Percentiles rank a stretch among this genome's conserved stretches.
Conservation (phyloP, 306 rosid genomes). For the Casuarina glauca region DNA sequence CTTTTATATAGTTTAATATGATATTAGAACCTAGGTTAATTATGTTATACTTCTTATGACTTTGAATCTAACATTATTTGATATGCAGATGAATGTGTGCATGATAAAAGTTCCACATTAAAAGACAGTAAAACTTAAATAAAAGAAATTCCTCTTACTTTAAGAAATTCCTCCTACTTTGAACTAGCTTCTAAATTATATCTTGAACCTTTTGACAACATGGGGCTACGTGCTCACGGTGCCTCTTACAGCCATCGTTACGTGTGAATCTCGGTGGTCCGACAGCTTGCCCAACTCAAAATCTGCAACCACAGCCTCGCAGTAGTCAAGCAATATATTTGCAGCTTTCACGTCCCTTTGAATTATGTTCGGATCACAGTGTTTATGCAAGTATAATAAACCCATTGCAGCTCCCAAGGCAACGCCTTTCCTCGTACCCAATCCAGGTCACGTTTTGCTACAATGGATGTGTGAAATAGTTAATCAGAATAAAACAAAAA, state of each 20-base stretch:
- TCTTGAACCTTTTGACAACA: no score
- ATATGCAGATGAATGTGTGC: no score
- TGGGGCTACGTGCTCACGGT: slow-evolving; percentile 99
- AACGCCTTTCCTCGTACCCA: slow-evolving; percentile 86
- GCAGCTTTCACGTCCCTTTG: slow-evolving; percentile 99
- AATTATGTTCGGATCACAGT: slow-evolving; percentile 96
- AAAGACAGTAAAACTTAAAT: no score
- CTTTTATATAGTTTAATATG: no score
- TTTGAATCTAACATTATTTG: no score
- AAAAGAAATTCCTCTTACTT: no score
- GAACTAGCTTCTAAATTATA: no score
- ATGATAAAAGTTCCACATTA: no score
- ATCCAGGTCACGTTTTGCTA: slow-evolving; percentile 79
- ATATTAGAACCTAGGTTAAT: no score
- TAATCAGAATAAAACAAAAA: no score
- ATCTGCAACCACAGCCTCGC: slow-evolving; percentile 97
- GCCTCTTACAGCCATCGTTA: slow-evolving; percentile 96
- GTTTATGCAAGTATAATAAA: slow-evolving; percentile 82
- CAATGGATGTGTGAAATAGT: neutral
- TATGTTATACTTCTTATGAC: no score
- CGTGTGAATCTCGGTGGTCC: slow-evolving; percentile 91
- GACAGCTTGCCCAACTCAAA: slow-evolving; percentile 90
- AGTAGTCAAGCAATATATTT: slow-evolving; percentile 88
- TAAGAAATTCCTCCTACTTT: no score
- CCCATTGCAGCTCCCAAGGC: slow-evolving; percentile 97